These are phyloP conservation scores for Trichosanthes truncata DNA, from an alignment of 306 rosid genomes.

Conservation along the genomic window DNA sequence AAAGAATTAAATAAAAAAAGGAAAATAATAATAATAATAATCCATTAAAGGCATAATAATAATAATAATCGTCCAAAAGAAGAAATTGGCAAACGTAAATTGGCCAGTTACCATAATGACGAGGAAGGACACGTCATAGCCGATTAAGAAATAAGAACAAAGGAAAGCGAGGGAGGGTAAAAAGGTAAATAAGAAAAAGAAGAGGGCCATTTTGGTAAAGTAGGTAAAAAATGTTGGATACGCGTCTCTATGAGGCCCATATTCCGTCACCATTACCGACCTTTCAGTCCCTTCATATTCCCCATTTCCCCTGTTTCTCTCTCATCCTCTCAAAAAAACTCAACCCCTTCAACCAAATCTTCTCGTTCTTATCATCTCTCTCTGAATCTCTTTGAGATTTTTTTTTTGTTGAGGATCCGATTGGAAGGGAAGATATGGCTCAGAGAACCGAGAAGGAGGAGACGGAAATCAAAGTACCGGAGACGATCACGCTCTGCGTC, in stretches of 20 bases:
- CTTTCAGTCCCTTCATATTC: conserved; percentile 40
- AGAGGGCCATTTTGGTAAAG: conserved; percentile 32
- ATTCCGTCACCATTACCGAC: conserved; percentile 63
- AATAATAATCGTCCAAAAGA: neutral
- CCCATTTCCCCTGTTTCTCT: conserved; percentile 14
- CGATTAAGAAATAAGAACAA: neutral
- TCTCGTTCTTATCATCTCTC: neutral
- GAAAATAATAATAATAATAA: neutral
- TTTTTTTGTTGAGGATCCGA: neutral
- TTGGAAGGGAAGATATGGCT: conserved; percentile 32
- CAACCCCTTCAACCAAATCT: neutral
- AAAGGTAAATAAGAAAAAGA: conserved; percentile 14
- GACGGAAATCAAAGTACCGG: conserved; percentile 75
- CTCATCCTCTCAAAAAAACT: neutral
- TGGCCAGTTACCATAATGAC: conserved; percentile 8
- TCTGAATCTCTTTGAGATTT: neutral
- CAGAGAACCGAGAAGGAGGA: conserved; percentile 81
- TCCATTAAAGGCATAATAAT: neutral
- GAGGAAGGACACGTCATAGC: conserved; percentile 24
- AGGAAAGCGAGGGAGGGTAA: neutral
- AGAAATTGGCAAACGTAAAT: neutral
- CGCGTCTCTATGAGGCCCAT: conserved; percentile 86
- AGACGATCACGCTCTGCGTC: conserved; percentile 50
- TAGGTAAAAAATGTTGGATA: conserved; percentile 26
- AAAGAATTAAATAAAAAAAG: neutral